Evolutionary conservation across 1,284 basidiomycete genomes (phyloP).

Genomic region (Puccinia coronata): DNA sequence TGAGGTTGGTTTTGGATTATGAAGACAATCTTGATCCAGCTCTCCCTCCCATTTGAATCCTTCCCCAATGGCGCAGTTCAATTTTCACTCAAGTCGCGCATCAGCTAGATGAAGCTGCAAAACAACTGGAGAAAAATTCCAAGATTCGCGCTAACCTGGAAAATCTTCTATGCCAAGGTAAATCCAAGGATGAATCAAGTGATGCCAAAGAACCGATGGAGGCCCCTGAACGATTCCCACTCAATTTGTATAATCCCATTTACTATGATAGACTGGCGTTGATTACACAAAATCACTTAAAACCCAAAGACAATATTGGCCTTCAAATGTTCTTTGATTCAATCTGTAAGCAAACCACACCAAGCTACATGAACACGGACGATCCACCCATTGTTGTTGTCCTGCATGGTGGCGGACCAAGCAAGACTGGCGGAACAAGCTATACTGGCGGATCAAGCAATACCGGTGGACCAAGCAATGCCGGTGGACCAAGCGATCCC

Average conservation of each 20-base stretch:
- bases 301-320: background rate
- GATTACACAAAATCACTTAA: background rate
- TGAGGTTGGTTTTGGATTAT: background rate
- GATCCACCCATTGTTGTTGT: no score
- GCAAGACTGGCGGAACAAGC: no score
- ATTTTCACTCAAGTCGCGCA: slow-evolving; percentile 3
- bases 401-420: no score
- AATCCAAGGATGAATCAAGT: background rate
- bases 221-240: background rate
- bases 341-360: background rate
- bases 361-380: slow-evolving; percentile 8
- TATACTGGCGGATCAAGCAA: no score
- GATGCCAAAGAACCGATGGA: slow-evolving; percentile 4
- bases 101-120: slow-evolving; percentile 26
- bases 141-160: background rate
- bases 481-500: no score
- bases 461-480: no score
- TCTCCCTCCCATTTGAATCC: background rate
- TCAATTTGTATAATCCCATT: slow-evolving; percentile 1
- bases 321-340: background rate
- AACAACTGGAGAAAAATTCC: background rate
- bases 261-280: background rate
- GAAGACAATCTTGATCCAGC: slow-evolving; percentile 8
- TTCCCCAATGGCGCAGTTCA: slow-evolving; percentile 15
- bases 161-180: slow-evolving; percentile 3